phyloP scores from a whole-genome alignment of 2,329 filamentous ascomycete genomes.

The Neoarthrinium moseri region DNA sequence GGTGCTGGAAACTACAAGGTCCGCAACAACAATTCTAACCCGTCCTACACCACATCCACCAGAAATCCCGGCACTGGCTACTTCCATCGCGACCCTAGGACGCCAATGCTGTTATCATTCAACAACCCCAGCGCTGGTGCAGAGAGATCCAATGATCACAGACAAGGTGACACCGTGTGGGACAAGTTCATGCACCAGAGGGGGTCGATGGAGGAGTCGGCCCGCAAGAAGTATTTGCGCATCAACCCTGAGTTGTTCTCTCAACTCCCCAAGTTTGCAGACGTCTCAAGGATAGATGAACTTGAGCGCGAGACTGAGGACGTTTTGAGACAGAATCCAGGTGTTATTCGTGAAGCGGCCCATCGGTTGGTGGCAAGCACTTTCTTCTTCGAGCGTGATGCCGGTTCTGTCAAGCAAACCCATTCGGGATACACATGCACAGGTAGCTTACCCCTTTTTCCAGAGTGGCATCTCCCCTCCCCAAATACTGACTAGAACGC shows the following conservation, averaged over 20 bases:
- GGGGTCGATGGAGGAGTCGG: slow-evolving; percentile 13
- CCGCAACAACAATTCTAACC: slow-evolving; percentile 14
- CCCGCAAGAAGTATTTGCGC: slow-evolving; percentile 23
- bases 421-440: slow-evolving; percentile 26
- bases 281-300: slow-evolving; percentile 23
- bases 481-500: background rate
- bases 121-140: slow-evolving; percentile 25
- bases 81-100: slow-evolving; percentile 26
- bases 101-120: slow-evolving; percentile 27
- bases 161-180: slow-evolving; percentile 23
- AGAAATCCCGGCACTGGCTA: slow-evolving; percentile 21
- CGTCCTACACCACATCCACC: background rate
- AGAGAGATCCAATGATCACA: slow-evolving; percentile 23
- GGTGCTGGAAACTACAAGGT: slow-evolving; percentile 27
- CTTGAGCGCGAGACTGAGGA: slow-evolving; percentile 23
- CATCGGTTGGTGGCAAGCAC: slow-evolving; percentile 30
- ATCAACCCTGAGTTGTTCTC: slow-evolving; percentile 26
- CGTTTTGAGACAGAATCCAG: slow-evolving; percentile 21
- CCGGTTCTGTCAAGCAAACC: slow-evolving; percentile 23
- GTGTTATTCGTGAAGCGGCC: slow-evolving; percentile 24
- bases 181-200: slow-evolving; percentile 21
- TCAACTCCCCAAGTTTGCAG: slow-evolving; percentile 27
- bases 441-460: slow-evolving; percentile 17
- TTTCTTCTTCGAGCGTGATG: slow-evolving; percentile 31
- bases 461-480: background rate